Conservation (phyloP, 805 yeast genomes). For the Ogataea degrootiae region DNA sequence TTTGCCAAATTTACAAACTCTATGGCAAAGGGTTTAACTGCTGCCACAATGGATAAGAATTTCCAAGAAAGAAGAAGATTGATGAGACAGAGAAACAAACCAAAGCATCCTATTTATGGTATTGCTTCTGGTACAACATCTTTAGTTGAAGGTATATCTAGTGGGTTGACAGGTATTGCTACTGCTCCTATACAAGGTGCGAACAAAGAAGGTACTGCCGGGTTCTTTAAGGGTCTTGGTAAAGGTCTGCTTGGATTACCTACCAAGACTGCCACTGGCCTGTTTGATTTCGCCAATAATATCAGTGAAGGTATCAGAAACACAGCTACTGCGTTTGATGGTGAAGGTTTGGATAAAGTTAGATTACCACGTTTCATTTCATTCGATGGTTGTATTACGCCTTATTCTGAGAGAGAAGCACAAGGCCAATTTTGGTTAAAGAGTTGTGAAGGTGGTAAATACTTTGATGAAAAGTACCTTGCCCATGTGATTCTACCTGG, state of each 20-base stretch:
- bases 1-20: constrained; percentile 91
- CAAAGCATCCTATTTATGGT: constrained; percentile 82
- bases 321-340: constrained; percentile 86
- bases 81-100: constrained; percentile 70
- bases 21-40: constrained; percentile 88
- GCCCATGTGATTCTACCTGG: constrained; percentile 86
- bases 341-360: constrained; percentile 68
- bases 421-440: constrained; percentile 95
- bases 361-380: constrained; percentile 77
- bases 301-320: constrained; percentile 91
- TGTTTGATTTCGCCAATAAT: constrained; percentile 87
- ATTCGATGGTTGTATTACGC: constrained; percentile 66
- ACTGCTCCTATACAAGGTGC: constrained; percentile 90
- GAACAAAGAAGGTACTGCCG: constrained; percentile 79
- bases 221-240: constrained; percentile 91
- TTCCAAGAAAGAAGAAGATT: constrained; percentile 84
- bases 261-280: constrained; percentile 93
- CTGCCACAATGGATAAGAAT: constrained; percentile 78
- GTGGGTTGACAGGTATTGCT: constrained; percentile 89
- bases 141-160: constrained; percentile 76
- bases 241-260: constrained; percentile 94
- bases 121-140: constrained; percentile 84
- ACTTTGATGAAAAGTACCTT: constrained; percentile 65
- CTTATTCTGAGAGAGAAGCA: constrained; percentile 76
- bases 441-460: constrained; percentile 75